phyloP scores from a whole-genome alignment of 208 protist genomes.

The Trypanosomatidae sp. region DNA sequence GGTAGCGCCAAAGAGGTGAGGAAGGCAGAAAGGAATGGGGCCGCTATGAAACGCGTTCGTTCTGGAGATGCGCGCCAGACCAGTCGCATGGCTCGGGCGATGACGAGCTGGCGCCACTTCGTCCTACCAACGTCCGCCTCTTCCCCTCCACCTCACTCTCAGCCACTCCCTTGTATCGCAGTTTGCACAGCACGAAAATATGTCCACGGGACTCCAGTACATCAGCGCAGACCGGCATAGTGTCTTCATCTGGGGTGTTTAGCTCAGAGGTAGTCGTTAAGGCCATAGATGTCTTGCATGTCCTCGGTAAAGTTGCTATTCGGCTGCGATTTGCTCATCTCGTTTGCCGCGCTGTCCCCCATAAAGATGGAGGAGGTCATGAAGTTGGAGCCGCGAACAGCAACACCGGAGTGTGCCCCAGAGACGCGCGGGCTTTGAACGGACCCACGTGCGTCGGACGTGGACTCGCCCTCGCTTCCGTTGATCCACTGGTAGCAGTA shows the following conservation, averaged over 20 bases:
- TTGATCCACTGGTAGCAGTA: conserved; percentile 66
- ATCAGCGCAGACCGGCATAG: neutral
- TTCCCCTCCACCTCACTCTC: neutral
- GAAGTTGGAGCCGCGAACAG: conserved; percentile 29
- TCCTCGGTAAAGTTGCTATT: conserved; percentile 30
- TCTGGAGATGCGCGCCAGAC: neutral
- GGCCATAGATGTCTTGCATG: conserved; percentile 39
- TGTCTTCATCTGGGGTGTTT: neutral
- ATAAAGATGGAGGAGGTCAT: conserved; percentile 26
- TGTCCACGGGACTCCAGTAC: neutral
- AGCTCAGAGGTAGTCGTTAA: conserved; percentile 30
- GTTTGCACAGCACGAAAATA: neutral
- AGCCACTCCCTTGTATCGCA: neutral
- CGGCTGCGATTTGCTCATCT: conserved; percentile 18
- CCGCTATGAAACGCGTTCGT: neutral
- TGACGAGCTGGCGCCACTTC: neutral
- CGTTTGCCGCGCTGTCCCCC: conserved; percentile 14
- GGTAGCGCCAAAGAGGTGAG: neutral
- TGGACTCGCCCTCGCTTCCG: conserved; percentile 4
- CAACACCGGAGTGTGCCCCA: conserved; percentile 22
- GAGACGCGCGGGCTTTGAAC: conserved; percentile 4
- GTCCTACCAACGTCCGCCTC: neutral
- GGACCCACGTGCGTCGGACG: conserved; percentile 8
- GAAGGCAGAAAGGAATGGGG: conserved; percentile 5
- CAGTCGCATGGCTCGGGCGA: neutral